A percentile compares a stretch with the other conserved stretches of the same genome.
These are phyloP conservation scores for Cladophialophora immunda DNA, from an alignment of 2,329 filamentous ascomycete species.

Conservation along the genomic window DNA sequence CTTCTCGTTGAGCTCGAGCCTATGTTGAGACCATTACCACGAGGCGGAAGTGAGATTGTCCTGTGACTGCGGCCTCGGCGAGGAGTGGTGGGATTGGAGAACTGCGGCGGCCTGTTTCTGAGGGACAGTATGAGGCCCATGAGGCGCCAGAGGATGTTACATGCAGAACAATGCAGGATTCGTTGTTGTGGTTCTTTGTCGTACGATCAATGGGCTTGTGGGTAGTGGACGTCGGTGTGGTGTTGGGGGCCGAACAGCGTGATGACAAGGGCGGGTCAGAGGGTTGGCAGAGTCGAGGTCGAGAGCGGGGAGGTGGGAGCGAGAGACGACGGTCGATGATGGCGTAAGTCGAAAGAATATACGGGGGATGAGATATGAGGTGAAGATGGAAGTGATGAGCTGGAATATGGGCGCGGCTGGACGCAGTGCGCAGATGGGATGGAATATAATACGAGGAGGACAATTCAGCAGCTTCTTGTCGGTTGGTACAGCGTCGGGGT, in stretches of 20 bases:
- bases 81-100: conserved; percentile 16
- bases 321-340: conserved; percentile 1
- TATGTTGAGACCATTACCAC: conserved; percentile 35
- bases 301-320: conserved; percentile 4
- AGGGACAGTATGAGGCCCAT: conserved; percentile 39
- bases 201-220: conserved; percentile 22
- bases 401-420: conserved; percentile 20
- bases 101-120: conserved; percentile 34
- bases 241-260: conserved; percentile 7
- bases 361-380: conserved; percentile 2
- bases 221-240: conserved; percentile 15
- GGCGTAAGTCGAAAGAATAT: neutral
- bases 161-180: conserved; percentile 24
- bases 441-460: conserved; percentile 4
- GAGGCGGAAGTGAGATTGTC: conserved; percentile 26
- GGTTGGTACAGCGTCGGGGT: neutral
- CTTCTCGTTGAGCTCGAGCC: conserved; percentile 44
- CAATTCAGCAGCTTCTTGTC: neutral
- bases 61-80: conserved; percentile 25
- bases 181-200: conserved; percentile 26
- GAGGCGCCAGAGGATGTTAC: conserved; percentile 23
- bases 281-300: neutral
- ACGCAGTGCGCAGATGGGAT: conserved; percentile 6
- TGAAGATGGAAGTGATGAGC: conserved; percentile 10
- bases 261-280: conserved; percentile 15